These are phyloP conservation scores for Fragaria vesca DNA, from an alignment of 306 rosid genomes.

Conservation along the genomic window DNA sequence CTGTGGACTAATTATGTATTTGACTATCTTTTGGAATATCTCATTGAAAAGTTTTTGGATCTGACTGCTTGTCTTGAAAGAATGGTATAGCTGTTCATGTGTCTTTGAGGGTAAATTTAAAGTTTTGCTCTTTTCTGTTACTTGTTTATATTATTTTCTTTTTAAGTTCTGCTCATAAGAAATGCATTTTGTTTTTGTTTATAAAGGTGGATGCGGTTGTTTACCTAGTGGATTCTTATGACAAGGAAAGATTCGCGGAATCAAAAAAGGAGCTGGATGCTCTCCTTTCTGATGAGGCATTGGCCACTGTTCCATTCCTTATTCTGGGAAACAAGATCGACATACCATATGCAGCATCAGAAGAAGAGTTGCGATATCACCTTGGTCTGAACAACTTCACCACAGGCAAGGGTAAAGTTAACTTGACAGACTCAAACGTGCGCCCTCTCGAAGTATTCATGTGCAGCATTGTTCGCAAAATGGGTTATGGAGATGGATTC, in stretches of 20 bases:
- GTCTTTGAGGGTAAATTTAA: not conserved
- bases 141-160: not conserved
- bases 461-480: slow-evolving; percentile 91
- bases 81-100: not conserved
- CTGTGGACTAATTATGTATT: not conserved
- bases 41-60: not conserved
- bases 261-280: slow-evolving; percentile 82
- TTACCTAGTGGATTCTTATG: slow-evolving; percentile 73
- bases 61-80: not conserved
- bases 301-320: slow-evolving; percentile 72
- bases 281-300: slow-evolving; percentile 73
- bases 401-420: slow-evolving; percentile 86
- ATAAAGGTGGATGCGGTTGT: slow-evolving; percentile 84
- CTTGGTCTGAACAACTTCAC: slow-evolving; percentile 80
- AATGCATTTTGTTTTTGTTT: slow-evolving; percentile 8
- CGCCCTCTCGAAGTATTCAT: slow-evolving; percentile 88
- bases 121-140: not conserved
- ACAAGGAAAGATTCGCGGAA: slow-evolving; percentile 82
- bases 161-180: not conserved
- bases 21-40: not conserved
- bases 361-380: slow-evolving; percentile 74
- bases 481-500: slow-evolving; percentile 95
- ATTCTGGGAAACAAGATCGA: slow-evolving; percentile 86
- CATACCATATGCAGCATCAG: slow-evolving; percentile 81
- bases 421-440: slow-evolving; percentile 60